Conservation (phyloP, 2,329 filamentous ascomycete species). For the Pestalotiopsis sp. region DNA sequence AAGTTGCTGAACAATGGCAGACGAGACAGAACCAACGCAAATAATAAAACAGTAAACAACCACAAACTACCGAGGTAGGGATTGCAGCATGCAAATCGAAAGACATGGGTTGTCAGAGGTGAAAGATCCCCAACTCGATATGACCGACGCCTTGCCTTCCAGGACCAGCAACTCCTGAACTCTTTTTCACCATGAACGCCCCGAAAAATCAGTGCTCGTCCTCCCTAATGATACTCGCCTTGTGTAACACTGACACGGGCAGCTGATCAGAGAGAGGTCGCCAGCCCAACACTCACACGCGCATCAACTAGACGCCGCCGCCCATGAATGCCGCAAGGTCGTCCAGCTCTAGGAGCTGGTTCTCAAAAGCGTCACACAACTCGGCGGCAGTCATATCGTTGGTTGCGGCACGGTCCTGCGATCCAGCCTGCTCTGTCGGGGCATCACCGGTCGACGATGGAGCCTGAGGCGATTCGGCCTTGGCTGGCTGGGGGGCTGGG, state of each 20-base stretch:
- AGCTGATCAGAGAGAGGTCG: not conserved
- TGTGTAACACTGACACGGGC: too few relatives aligned
- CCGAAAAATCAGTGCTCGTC: not conserved
- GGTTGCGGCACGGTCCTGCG: conserved; percentile 20
- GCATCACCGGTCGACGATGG: conserved; percentile 25
- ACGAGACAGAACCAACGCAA: not conserved
- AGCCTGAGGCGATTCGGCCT: conserved; percentile 35
- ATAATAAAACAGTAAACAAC: not conserved
- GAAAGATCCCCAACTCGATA: not conserved
- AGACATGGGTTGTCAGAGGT: not conserved
- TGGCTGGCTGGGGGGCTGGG: conserved; percentile 32
- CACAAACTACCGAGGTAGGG: not conserved
- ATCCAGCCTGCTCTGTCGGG: conserved; percentile 24
- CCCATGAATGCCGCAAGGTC: conserved; percentile 66
- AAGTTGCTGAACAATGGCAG: not conserved
- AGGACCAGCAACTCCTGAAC: not conserved
- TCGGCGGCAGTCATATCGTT: conserved; percentile 61
- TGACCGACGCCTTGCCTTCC: not conserved
- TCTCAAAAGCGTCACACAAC: conserved; percentile 60
- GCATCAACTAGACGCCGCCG: conserved; percentile 49
- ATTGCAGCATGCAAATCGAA: not conserved
- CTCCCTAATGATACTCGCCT: too few relatives aligned
- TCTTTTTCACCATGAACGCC: not conserved
- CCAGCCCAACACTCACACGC: not conserved
- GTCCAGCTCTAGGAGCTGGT: conserved; percentile 61